Conservation (phyloP, 352 stramenopile species). For the Phytophthora citrophthora region DNA sequence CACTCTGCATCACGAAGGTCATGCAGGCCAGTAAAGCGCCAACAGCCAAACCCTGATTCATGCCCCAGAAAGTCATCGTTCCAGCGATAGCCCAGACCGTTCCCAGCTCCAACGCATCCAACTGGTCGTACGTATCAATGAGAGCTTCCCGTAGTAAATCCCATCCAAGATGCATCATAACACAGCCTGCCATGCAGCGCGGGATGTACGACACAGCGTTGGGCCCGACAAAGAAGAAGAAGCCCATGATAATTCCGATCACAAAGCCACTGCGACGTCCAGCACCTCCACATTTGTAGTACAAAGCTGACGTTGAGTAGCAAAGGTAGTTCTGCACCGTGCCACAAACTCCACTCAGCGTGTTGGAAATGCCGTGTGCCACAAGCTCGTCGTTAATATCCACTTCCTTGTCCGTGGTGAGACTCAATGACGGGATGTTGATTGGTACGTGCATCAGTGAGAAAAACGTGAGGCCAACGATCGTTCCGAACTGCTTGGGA, state of each 20-base stretch:
- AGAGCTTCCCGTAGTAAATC: conserved; percentile 92
- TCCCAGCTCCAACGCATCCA: conserved; percentile 90
- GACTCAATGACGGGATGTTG: conserved; percentile 92
- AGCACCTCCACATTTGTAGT: conserved; percentile 90
- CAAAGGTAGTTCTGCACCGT: conserved; percentile 93
- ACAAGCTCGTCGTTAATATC: conserved; percentile 95
- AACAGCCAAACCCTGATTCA: conserved; percentile 91
- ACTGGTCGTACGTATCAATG: conserved; percentile 87
- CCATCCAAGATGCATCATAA: conserved; percentile 93
- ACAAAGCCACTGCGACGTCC: conserved; percentile 68
- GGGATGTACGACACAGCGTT: conserved; percentile 88
- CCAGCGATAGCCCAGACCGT: conserved; percentile 92
- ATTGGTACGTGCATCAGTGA: conserved; percentile 96
- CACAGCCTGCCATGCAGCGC: conserved; percentile 92
- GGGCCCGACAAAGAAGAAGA: conserved; percentile 91
- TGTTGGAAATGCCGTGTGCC: conserved; percentile 93
- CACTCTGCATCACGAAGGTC: conserved; percentile 91
- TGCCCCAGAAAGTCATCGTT: conserved; percentile 93
- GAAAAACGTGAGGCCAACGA: conserved; percentile 92
- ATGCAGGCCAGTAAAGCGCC: conserved; percentile 88
- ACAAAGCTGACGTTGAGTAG: conserved; percentile 87
- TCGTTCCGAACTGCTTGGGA: conserved; percentile 74
- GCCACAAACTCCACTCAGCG: conserved; percentile 80
- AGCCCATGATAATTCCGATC: conserved; percentile 70
- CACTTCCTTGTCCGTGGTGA: conserved; percentile 85